These are phyloP conservation scores for Yarrowia sp. DNA, from an alignment of 805 yeast genomes.

Conservation along the genomic window DNA sequence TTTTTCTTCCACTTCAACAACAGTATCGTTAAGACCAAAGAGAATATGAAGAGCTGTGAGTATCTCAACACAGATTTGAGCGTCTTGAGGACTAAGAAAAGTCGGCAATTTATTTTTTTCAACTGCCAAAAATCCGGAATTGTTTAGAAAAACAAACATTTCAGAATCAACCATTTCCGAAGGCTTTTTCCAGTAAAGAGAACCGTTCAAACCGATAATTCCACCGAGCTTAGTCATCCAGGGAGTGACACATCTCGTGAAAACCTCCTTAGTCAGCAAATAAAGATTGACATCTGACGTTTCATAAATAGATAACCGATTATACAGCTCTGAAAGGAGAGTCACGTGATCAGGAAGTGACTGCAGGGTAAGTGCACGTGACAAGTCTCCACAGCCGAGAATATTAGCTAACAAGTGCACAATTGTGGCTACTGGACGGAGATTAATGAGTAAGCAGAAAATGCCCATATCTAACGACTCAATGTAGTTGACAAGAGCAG, in stretches of 20 bases:
- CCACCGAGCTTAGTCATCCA: conserved; percentile 2
- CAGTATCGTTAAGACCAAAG: not conserved
- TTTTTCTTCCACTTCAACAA: not conserved
- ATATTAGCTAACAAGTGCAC: conserved; percentile 6
- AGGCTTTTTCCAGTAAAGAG: conserved; percentile 5
- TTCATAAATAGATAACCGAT: not conserved
- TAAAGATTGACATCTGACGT: not conserved
- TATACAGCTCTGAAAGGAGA: not conserved
- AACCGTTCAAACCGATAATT: not conserved
- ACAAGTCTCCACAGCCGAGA: conserved; percentile 5
- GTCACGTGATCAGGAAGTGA: not conserved
- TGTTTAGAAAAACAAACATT: not conserved
- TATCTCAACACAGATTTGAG: conserved; percentile 15
- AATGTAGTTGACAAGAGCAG: not conserved
- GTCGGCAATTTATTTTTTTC: not conserved
- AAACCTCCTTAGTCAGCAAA: not conserved
- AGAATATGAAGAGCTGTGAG: conserved; percentile 9
- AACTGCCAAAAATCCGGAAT: not conserved
- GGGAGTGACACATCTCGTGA: not conserved
- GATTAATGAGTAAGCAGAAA: not conserved
- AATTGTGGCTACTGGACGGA: not conserved
- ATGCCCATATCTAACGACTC: not conserved
- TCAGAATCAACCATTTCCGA: conserved; percentile 6
- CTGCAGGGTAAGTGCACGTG: not conserved
- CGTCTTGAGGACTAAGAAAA: not conserved